Conservation (phyloP, 257 asterid genomes). For the Solanum microdontum region DNA sequence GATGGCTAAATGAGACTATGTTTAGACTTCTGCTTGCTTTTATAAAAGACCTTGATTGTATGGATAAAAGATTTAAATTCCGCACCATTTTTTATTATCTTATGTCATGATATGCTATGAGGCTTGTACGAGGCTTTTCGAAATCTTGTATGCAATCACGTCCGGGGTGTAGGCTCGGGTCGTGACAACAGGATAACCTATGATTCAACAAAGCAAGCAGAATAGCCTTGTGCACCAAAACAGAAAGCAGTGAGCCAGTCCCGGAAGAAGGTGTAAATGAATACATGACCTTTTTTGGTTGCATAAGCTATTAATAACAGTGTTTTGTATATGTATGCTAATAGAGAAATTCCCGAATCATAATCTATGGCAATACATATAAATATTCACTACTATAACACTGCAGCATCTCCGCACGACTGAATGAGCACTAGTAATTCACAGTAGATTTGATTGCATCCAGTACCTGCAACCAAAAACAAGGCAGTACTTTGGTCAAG, state of each 20-base stretch:
- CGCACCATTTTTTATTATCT: background rate
- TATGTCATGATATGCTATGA: too few species aligned
- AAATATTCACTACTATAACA: background rate
- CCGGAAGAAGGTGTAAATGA: background rate
- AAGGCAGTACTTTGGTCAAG: background rate
- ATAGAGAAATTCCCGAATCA: background rate
- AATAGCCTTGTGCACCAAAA: background rate
- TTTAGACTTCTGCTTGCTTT: too few species aligned
- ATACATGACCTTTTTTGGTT: background rate
- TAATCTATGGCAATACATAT: background rate
- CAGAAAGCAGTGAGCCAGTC: background rate
- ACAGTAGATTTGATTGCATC: constrained; percentile 86
- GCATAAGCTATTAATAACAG: background rate
- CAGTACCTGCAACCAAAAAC: constrained; percentile 45
- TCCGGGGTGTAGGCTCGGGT: background rate
- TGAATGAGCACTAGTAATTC: constrained; percentile 27
- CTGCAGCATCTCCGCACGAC: background rate
- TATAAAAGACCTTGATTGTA: too few species aligned
- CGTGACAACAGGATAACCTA: background rate
- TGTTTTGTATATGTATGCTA: background rate
- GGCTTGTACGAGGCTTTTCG: too few species aligned
- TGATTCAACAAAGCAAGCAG: background rate
- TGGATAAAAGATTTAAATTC: too few species aligned
- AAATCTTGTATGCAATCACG: background rate
- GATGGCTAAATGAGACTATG: too few species aligned